These are phyloP conservation scores for Curvularia sp. DNA, from an alignment of 2,329 filamentous ascomycete genomes.

Conservation along the genomic window DNA sequence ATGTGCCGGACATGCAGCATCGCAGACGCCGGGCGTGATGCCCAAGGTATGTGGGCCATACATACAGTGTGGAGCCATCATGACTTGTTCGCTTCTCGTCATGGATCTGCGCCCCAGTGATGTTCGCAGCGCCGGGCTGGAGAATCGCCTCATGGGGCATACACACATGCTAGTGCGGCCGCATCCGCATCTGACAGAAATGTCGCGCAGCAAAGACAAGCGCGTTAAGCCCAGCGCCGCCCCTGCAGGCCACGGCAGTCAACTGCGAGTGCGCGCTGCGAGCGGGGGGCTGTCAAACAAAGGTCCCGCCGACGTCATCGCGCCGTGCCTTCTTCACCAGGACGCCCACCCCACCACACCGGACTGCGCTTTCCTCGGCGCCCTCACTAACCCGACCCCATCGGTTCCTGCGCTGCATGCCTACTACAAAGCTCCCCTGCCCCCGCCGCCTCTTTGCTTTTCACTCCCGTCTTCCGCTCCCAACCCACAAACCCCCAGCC, in stretches of 20 bases:
- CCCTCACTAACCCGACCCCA: constrained; percentile 10
- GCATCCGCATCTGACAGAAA: neutral
- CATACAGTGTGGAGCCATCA: neutral
- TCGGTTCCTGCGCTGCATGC: constrained; percentile 4
- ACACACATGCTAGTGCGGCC: neutral
- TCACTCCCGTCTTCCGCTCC: constrained; percentile 8
- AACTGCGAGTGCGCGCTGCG: neutral
- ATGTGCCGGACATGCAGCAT: neutral
- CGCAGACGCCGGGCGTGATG: neutral
- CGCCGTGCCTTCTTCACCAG: constrained; percentile 12
- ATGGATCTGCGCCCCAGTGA: neutral
- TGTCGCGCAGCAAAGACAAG: constrained; percentile 1
- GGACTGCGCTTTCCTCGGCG: constrained; percentile 16
- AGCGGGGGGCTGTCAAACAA: constrained; percentile 9
- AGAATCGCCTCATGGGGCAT: no score
- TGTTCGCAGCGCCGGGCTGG: neutral
- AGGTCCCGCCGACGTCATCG: constrained; percentile 18
- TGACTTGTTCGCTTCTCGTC: neutral
- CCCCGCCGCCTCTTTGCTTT: constrained; percentile 1
- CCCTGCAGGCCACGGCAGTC: constrained; percentile 8
- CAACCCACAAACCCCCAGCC: constrained; percentile 10
- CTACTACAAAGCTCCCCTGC: constrained; percentile 3
- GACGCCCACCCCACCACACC: constrained; percentile 12
- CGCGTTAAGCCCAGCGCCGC: constrained; percentile 13
- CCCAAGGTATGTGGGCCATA: neutral